Conservation (phyloP, 2,329 filamentous ascomycete genomes). For the Aureobasidium melanogenum region DNA sequence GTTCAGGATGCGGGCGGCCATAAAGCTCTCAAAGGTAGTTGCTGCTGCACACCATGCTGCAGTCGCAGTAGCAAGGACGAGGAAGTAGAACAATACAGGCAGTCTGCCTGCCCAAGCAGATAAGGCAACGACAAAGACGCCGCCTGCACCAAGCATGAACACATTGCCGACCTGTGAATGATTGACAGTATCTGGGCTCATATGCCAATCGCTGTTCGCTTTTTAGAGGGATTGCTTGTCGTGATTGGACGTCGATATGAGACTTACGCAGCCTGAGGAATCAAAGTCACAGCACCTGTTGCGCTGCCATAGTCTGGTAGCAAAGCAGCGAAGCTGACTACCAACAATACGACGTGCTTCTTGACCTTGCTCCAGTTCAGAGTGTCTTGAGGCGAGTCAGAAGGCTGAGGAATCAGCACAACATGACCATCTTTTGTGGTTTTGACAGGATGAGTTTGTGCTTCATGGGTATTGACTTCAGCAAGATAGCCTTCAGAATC, state of each 20-base stretch:
- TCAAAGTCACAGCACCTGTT: constrained; percentile 32
- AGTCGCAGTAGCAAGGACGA: constrained; percentile 28
- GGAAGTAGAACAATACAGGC: constrained; percentile 35
- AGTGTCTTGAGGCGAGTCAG: constrained; percentile 23
- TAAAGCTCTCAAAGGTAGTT: constrained; percentile 29
- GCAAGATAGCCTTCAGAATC: background rate
- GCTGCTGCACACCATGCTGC: constrained; percentile 33
- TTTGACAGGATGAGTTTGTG: background rate
- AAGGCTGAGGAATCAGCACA: constrained; percentile 14
- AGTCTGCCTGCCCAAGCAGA: constrained; percentile 37
- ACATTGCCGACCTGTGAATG: constrained; percentile 34
- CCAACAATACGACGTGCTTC: constrained; percentile 31
- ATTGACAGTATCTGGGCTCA: constrained; percentile 31
- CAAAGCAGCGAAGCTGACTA: constrained; percentile 31
- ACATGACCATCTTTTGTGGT: background rate
- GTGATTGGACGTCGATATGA: background rate
- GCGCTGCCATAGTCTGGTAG: constrained; percentile 36
- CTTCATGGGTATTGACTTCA: background rate
- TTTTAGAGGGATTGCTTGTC: constrained; percentile 9
- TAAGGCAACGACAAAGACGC: constrained; percentile 32
- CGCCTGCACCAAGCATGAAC: constrained; percentile 37
- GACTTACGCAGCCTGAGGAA: constrained; percentile 28
- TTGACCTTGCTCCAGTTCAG: constrained; percentile 24
- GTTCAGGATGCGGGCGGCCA: constrained; percentile 36
- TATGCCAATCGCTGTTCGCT: constrained; percentile 24